Conservation (phyloP, 345 rosid species). For the Aquilaria malaccensis region DNA sequence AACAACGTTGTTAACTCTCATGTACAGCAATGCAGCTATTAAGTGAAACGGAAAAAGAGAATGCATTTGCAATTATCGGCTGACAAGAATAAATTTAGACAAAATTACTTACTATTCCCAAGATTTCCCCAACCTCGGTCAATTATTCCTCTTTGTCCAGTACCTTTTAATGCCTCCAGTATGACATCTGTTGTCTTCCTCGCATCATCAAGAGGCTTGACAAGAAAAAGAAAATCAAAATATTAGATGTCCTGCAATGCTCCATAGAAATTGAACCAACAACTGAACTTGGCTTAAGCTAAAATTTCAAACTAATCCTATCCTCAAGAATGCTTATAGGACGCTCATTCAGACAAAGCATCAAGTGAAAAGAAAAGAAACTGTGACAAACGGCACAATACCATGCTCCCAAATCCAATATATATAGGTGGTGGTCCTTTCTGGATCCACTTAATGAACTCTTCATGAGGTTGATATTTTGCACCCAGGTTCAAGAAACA, state of each 20-base stretch:
- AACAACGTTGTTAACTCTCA: no score
- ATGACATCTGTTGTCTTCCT: slow-evolving; percentile 62
- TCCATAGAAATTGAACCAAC: slow-evolving; percentile 6
- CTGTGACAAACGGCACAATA: slow-evolving; percentile 22
- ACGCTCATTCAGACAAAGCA: no score
- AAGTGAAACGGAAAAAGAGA: no score
- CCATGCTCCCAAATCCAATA: slow-evolving; percentile 99
- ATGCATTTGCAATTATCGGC: no score
- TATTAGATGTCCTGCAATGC: slow-evolving; percentile 4
- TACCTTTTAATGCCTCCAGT: slow-evolving; percentile 77
- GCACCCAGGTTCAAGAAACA: slow-evolving; percentile 87
- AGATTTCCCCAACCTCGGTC: slow-evolving; percentile 97
- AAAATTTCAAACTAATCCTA: no score
- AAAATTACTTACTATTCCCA: slow-evolving; percentile 60
- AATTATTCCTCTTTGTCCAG: slow-evolving; percentile 88
- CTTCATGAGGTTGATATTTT: slow-evolving; percentile 65
- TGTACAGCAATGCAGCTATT: no score
- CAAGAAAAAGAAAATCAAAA: slow-evolving; percentile 16
- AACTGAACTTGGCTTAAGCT: no score
- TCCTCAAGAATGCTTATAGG: no score
- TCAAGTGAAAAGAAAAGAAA: not conserved
- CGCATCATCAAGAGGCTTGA: slow-evolving; percentile 93
- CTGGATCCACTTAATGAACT: slow-evolving; percentile 64
- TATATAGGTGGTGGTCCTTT: slow-evolving; percentile 79
- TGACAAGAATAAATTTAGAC: slow-evolving; percentile 3